Evolutionary conservation across 2,329 filamentous ascomycete genomes (phyloP), one percentile per base, ranked within the genome.

Genomic region (Magnaporthiopsis poae): DNA sequence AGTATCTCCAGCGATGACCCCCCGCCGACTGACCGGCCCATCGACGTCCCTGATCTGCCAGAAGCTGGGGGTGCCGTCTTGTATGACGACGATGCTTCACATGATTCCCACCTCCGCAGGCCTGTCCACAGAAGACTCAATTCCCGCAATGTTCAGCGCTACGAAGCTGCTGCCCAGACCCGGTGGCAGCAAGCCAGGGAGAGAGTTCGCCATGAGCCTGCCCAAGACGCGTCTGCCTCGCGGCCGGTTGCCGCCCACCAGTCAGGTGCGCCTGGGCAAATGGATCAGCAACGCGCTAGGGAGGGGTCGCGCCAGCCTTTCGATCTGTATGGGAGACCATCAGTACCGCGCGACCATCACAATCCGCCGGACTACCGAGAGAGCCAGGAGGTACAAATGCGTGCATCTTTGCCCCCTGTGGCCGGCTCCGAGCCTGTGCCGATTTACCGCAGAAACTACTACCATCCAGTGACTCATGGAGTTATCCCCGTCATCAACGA

Each of bases 111-210:
- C 21, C 46, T 56, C 46, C 46, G 21, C 46, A 56, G 46, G 18
- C 46, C 46, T n/a, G 46, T 56, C 12, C 63, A 64, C 29, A 60
- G 63, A n/a, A 60, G 63, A 25, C 21, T 64, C 56, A 65, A 65
- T 27, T 61, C 64, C 8, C 18, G 52, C 15, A 61, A 61, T 25
- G 60, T 65, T n/a, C 59, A 56, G 60, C 59, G 64, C 18, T 61
- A 65, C 39, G 64, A 65, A 60, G 64, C 64, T 18, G 59, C 33
- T 36, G 64, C 64, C n/a, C 64, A 65, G 64, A 60, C n/a, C 39
- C 35, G 64, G n/a, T 65, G 64, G 64, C 25, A 65, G 27, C 64
- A 65, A 27, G 64, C 64, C 2, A 60, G 60, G 27, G 60, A 65
- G 35, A 61, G 64, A 31, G 64, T 62, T 62, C 60, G 64, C 5